Conservation (phyloP, 2,329 filamentous ascomycete genomes). For the Stromatinia cepivora region DNA sequence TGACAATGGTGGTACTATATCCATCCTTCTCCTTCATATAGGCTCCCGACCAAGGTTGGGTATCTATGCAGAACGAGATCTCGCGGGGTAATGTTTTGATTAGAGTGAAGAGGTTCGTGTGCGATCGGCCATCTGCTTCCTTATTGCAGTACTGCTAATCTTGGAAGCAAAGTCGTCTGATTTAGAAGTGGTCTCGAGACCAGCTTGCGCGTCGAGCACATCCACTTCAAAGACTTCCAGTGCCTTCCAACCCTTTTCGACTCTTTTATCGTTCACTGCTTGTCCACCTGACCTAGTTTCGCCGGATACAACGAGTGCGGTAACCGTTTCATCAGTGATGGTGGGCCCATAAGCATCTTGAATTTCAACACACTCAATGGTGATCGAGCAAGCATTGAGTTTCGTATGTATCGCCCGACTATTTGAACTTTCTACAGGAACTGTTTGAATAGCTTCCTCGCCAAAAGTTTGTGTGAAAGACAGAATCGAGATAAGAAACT, state of each 20-base stretch:
- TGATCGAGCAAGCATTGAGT: conserved; percentile 60
- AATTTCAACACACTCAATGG: conserved; percentile 79
- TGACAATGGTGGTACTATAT: conserved; percentile 7
- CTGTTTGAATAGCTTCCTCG: conserved; percentile 41
- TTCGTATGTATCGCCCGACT: conserved; percentile 55
- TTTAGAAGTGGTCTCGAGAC: conserved; percentile 46
- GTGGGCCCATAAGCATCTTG: conserved; percentile 89
- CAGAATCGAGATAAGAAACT: conserved; percentile 70
- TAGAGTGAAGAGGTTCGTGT: conserved; percentile 30
- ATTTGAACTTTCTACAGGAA: conserved; percentile 40
- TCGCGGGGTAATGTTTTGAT: conserved; percentile 1
- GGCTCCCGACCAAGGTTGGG: not conserved
- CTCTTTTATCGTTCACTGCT: conserved; percentile 81
- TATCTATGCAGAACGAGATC: not conserved
- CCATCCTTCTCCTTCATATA: conserved; percentile 9
- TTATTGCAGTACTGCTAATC: conserved; percentile 88
- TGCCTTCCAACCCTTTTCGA: conserved; percentile 70
- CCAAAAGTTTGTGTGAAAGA: conserved; percentile 44
- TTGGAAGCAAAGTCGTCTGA: conserved; percentile 72
- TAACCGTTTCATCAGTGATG: conserved; percentile 75
- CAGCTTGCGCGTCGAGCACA: conserved; percentile 71
- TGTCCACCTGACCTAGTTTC: conserved; percentile 84
- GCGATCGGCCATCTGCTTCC: conserved; percentile 48
- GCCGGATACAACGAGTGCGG: conserved; percentile 79
- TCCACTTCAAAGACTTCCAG: conserved; percentile 87